These are phyloP conservation scores for Sorghum bicolor DNA, from an alignment of 176 grass and related monocot genomes.

Conservation along the genomic window DNA sequence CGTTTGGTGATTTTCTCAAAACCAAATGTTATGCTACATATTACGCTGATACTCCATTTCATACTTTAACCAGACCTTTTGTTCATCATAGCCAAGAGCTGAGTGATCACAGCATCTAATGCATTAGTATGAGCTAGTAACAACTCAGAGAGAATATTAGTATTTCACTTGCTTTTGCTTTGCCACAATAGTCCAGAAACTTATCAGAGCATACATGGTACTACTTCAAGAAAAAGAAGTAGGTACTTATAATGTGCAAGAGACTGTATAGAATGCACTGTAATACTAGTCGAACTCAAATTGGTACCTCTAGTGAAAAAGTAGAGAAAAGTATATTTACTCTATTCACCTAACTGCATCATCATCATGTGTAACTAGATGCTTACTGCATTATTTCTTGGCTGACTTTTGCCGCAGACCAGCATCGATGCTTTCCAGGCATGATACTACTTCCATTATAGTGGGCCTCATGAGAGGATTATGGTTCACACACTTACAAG, in stretches of 20 bases:
- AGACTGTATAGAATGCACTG: neutral
- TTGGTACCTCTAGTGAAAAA: neutral
- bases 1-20: too few species aligned
- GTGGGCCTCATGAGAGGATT: conserved; percentile 27
- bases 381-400: neutral
- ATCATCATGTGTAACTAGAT: neutral
- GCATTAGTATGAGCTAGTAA: neutral
- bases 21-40: neutral
- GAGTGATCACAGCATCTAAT: neutral
- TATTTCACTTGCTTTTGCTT: neutral
- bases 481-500: conserved; percentile 43
- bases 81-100: neutral
- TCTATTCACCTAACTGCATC: neutral
- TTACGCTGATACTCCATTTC: neutral
- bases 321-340: neutral
- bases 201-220: neutral
- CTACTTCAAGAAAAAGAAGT: neutral
- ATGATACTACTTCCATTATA: conserved; percentile 33
- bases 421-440: conserved; percentile 21
- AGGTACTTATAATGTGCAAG: neutral
- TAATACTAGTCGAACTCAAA: neutral
- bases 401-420: neutral
- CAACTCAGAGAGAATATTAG: neutral
- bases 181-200: neutral
- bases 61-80: neutral